Conservation (phyloP, 202 grass and related monocot species). For the Hordeum pubiflorum region DNA sequence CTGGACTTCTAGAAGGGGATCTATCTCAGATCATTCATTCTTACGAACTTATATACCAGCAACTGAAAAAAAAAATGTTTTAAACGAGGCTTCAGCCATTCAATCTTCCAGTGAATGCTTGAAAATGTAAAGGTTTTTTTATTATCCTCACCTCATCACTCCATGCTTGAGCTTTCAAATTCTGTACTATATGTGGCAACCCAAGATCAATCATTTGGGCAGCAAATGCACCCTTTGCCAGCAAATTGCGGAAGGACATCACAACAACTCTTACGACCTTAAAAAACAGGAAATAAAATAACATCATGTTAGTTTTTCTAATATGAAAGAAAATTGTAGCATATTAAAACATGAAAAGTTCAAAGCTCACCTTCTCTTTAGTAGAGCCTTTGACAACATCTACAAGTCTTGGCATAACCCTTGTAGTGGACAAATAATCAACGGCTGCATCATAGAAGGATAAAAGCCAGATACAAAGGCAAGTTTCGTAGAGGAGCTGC, state of each 20-base stretch:
- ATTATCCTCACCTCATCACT: constrained; percentile 76
- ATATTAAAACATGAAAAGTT: constrained; percentile 6
- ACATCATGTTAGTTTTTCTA: background rate
- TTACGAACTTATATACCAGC: background rate
- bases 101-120: background rate
- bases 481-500: constrained; percentile 95
- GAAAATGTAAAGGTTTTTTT: background rate
- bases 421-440: constrained; percentile 83
- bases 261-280: constrained; percentile 91
- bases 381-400: constrained; percentile 95
- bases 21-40: constrained; percentile 14
- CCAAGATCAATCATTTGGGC: constrained; percentile 97
- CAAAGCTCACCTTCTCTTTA: constrained; percentile 69
- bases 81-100: background rate
- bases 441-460: constrained; percentile 87
- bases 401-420: constrained; percentile 72
- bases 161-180: constrained; percentile 92
- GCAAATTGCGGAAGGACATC: constrained; percentile 76
- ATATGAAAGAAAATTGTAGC: background rate
- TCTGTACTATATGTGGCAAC: constrained; percentile 83
- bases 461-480: constrained; percentile 91
- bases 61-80: background rate
- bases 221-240: constrained; percentile 73
- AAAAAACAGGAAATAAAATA: constrained; percentile 7
- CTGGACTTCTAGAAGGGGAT: background rate